A percentile compares a stretch with the other conserved stretches of the same genome.
Conservation (phyloP, 257 asterid species). For the Cinchona pubescens region DNA sequence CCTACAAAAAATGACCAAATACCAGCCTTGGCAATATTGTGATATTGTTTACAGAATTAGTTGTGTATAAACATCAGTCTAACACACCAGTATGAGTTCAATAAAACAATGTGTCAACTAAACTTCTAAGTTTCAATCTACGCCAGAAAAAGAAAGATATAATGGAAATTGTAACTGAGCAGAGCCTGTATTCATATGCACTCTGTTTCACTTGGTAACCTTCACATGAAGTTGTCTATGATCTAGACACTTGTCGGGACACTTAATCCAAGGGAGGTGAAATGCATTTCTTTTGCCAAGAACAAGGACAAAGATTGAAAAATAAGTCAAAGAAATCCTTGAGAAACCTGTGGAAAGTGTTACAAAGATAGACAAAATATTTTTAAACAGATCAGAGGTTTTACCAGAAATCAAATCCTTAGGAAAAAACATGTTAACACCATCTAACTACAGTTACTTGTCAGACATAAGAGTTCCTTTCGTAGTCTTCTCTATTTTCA, state of each 20-base stretch:
- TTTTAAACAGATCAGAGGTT: background rate
- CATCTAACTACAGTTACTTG: background rate
- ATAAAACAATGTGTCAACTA: background rate
- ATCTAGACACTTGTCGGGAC: background rate
- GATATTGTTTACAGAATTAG: background rate
- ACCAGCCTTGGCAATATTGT: background rate
- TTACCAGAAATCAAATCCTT: background rate
- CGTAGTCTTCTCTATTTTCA: no score
- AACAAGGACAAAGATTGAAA: background rate
- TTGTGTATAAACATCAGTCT: background rate
- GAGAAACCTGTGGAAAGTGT: background rate
- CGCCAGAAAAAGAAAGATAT: no score
- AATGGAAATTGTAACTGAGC: no score
- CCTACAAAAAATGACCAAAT: background rate
- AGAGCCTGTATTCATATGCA: no score
- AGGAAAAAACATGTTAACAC: background rate
- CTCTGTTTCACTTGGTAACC: no score
- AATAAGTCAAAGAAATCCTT: background rate
- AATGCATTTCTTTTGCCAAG: background rate
- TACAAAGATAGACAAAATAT: background rate
- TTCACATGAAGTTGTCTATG: no score
- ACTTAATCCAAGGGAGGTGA: background rate
- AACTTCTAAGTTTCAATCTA: background rate
- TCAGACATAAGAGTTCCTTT: background rate
- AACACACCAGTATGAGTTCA: background rate